Percentiles rank a stretch among this genome's conserved stretches.
These are phyloP conservation scores for Centella asiatica DNA, from an alignment of 129 eudicot genomes.

Conservation along the genomic window DNA sequence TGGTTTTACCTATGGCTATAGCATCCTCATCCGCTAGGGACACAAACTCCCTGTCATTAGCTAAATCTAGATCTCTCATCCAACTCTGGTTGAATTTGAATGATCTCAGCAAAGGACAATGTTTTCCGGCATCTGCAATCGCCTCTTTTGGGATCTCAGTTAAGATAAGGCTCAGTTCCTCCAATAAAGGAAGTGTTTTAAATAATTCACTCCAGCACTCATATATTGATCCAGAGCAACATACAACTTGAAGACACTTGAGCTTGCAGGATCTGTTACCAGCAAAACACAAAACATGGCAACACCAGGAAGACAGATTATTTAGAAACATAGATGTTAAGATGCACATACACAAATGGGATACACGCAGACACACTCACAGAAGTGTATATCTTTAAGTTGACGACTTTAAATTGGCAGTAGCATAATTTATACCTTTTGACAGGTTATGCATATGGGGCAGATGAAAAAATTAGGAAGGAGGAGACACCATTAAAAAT, in stretches of 20 bases:
- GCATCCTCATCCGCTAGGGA: not conserved
- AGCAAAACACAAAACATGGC: not conserved
- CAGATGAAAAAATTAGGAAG: too few relatives aligned
- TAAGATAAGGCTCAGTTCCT: constrained; percentile 17
- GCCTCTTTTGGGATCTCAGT: constrained; percentile 8
- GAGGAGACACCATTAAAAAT: too few relatives aligned
- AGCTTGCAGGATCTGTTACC: constrained; percentile 20
- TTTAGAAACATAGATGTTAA: not conserved
- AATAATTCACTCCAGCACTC: constrained; percentile 12
- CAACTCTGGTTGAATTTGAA: constrained; percentile 15
- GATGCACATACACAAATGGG: not conserved
- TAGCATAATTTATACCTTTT: too few relatives aligned
- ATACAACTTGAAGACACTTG: constrained; percentile 10
- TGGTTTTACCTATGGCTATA: constrained; percentile 18
- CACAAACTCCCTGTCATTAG: not conserved
- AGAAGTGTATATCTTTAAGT: not conserved
- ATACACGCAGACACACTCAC: not conserved
- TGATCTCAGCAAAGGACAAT: constrained; percentile 21
- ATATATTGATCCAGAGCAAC: not conserved
- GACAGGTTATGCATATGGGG: too few relatives aligned
- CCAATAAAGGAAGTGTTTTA: constrained; percentile 16
- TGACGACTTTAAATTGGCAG: too few relatives aligned
- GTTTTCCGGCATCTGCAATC: constrained; percentile 2
- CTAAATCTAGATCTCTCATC: not conserved
- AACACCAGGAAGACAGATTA: not conserved